phyloP scores from a whole-genome alignment of 2,329 filamentous ascomycete genomes.

The Tympanopsis confertula region DNA sequence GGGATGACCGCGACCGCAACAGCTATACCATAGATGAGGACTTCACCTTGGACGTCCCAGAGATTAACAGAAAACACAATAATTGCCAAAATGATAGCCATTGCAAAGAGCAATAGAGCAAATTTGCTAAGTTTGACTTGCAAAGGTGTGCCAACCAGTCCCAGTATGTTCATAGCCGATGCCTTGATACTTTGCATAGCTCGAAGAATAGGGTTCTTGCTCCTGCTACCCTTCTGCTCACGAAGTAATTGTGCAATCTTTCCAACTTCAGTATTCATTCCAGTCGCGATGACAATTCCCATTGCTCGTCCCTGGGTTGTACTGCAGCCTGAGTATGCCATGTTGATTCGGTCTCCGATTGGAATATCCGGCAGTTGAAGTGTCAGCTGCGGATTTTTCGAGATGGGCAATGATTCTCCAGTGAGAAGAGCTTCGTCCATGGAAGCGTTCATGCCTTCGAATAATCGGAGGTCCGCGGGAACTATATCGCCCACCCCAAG shows the following conservation, averaged over 20 bases:
- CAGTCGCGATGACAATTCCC: slow-evolving; percentile 59
- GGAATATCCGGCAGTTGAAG: slow-evolving; percentile 24
- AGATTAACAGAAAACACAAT: slow-evolving; percentile 49
- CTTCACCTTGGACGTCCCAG: slow-evolving; percentile 40
- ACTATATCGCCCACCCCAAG: slow-evolving; percentile 57
- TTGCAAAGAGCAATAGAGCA: slow-evolving; percentile 66
- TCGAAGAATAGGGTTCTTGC: too few species aligned
- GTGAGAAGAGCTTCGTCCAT: slow-evolving; percentile 68
- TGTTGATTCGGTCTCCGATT: slow-evolving; percentile 59
- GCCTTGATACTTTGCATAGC: too few species aligned
- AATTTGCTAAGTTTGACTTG: slow-evolving; percentile 79
- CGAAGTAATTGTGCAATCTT: slow-evolving; percentile 58
- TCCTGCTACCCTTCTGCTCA: neutral
- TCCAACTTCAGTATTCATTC: slow-evolving; percentile 65
- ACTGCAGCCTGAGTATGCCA: slow-evolving; percentile 62
- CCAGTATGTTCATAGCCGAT: slow-evolving; percentile 39
- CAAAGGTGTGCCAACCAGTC: slow-evolving; percentile 66
- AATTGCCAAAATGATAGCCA: slow-evolving; percentile 50
- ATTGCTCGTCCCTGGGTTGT: slow-evolving; percentile 59
- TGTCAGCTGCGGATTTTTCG: slow-evolving; percentile 55
- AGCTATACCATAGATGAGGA: slow-evolving; percentile 49
- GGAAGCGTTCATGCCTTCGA: slow-evolving; percentile 61
- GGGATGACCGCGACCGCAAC: slow-evolving; percentile 54
- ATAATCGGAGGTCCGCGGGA: slow-evolving; percentile 54
- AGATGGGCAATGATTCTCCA: slow-evolving; percentile 60